Percentiles rank a stretch among this genome's conserved stretches.
phyloP scores from a whole-genome alignment of 2,329 filamentous ascomycete species.

The Calonectria honghensis region DNA sequence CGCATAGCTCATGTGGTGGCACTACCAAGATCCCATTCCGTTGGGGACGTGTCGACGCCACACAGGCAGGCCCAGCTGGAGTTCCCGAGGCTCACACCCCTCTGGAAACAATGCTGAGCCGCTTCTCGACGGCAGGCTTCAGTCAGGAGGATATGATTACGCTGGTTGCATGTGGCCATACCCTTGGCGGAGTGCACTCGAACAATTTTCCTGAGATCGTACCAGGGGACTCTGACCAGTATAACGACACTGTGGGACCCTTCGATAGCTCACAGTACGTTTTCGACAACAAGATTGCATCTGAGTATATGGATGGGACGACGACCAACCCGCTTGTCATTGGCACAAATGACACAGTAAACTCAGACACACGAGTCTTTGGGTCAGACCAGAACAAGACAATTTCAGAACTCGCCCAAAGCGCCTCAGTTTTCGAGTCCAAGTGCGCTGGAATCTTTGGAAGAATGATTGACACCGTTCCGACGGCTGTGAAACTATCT shows the following conservation, averaged over 20 bases:
- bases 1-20: slow-evolving; percentile 64
- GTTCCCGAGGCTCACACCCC: slow-evolving; percentile 58
- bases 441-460: slow-evolving; percentile 57
- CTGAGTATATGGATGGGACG: slow-evolving; percentile 64
- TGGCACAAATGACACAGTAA: slow-evolving; percentile 60
- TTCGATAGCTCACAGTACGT: slow-evolving; percentile 61
- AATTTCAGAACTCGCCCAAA: slow-evolving; percentile 61
- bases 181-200: slow-evolving; percentile 66
- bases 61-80: slow-evolving; percentile 55
- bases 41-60: slow-evolving; percentile 57
- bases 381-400: slow-evolving; percentile 65
- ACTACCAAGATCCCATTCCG: slow-evolving; percentile 54
- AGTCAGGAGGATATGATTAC: slow-evolving; percentile 60
- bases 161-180: slow-evolving; percentile 61
- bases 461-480: slow-evolving; percentile 62
- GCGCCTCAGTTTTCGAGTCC: slow-evolving; percentile 60
- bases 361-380: slow-evolving; percentile 67
- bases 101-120: slow-evolving; percentile 50
- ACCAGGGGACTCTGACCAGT: slow-evolving; percentile 8
- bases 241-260: slow-evolving; percentile 55
- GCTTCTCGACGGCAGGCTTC: slow-evolving; percentile 58
- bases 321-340: slow-evolving; percentile 66
- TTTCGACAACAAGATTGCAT: slow-evolving; percentile 67
- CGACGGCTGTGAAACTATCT: slow-evolving; percentile 54
- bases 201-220: slow-evolving; percentile 64